Conservation (phyloP, 805 yeast species). For the Citeromyces matritensis region DNA sequence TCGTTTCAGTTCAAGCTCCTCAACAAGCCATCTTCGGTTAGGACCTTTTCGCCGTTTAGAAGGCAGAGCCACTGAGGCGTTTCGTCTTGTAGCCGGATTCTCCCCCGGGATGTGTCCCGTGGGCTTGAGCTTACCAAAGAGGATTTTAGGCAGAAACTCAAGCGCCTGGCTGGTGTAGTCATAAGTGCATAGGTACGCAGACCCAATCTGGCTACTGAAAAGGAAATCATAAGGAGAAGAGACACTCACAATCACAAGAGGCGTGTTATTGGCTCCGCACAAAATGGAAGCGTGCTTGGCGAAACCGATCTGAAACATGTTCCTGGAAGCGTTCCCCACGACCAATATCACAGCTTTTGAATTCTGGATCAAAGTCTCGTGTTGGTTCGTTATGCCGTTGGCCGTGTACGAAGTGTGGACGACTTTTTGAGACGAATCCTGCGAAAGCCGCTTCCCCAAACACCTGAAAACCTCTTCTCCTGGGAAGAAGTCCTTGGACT, state of each 20-base stretch:
- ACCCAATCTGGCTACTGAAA: slow-evolving; percentile 35
- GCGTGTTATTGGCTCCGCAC: slow-evolving; percentile 33
- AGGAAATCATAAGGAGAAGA: slow-evolving; percentile 50
- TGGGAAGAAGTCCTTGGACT: slow-evolving; percentile 5
- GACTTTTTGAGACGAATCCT: slow-evolving; percentile 23
- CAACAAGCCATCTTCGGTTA: slow-evolving; percentile 37
- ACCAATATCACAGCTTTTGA: slow-evolving; percentile 35
- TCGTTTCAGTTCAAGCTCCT: slow-evolving; percentile 30
- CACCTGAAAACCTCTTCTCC: slow-evolving; percentile 40
- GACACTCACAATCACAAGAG: slow-evolving; percentile 43
- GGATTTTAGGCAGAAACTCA: slow-evolving; percentile 28
- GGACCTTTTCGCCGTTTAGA: no score
- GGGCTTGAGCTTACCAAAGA: slow-evolving; percentile 38
- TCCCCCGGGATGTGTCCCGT: slow-evolving; percentile 46
- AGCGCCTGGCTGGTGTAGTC: slow-evolving; percentile 42
- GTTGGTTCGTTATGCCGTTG: slow-evolving; percentile 36
- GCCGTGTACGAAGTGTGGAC: slow-evolving; percentile 45
- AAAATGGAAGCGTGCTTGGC: slow-evolving; percentile 40
- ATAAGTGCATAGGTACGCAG: slow-evolving; percentile 43
- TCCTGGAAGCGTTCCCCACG: slow-evolving; percentile 43
- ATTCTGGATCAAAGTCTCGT: slow-evolving; percentile 35
- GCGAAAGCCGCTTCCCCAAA: slow-evolving; percentile 29
- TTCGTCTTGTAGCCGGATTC: neutral
- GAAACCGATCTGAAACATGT: slow-evolving; percentile 46
- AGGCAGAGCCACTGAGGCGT: no score